Base-by-base conservation (phyloP, 768 basidiomycete species). In the Mrakia gelida region DNA sequence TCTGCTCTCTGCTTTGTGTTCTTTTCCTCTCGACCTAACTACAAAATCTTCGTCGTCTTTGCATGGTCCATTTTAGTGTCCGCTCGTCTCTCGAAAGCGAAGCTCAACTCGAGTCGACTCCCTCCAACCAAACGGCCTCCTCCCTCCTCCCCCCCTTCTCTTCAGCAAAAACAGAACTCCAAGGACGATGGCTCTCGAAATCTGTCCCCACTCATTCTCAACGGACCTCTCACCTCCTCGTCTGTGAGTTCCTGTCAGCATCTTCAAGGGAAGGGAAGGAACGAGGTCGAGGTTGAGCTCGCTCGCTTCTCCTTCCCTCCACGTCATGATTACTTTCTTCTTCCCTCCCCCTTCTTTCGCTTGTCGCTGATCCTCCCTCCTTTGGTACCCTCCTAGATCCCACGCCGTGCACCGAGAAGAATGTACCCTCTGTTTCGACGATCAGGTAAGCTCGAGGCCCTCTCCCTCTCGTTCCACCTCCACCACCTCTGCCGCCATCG, bases 381-480 rank as follows among this genome's bases (percentile, higher is more conserved):
- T 4, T 13, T 38, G 38, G 6, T 45, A n/a, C 43, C 7, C 2
- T 43, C n/a, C 32, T 23, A 79, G 78, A 30, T 70, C 63, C 7
- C 68, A 79, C 26, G 73, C 74, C 38, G 78, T 79, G 28, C 78
- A 77, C 32, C 84, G 95, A 11, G 94, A 97, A 85, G 95, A 98
- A 84, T 99, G 96, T 82, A 97, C 95, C 0, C 94, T 95, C 78
- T 99, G 96, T 82, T 99, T 98, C 83, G 95, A 98, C 84, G 90
- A 89, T 81, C 95, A 98, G 89, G 94, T 91, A 30, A 80, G 84
- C 32, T 34, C 2, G 16, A 63, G 28, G n/a, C n/a, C n/a, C n/a
- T n/a, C n/a, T n/a, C 63, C 32, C 62, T 7, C 11, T 32, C 28
- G 45, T 18, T 4, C n/a, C 6, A 1, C 38, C 41, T 26, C 71